Evolutionary conservation across 176 grass and related monocot species (phyloP).

Genomic region (Carex pumila): DNA sequence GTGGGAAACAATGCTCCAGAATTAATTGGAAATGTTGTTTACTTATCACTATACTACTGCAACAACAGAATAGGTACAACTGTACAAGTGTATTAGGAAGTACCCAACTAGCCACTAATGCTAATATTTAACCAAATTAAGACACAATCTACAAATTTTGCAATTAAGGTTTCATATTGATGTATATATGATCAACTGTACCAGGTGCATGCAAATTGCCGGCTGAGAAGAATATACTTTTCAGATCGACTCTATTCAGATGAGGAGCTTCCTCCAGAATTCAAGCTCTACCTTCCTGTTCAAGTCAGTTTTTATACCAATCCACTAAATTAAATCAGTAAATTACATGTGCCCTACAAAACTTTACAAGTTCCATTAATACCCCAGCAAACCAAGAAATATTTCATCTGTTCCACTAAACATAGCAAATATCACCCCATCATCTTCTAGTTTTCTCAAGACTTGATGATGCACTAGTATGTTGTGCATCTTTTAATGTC

Average conservation of each 20-base stretch:
- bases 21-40: not conserved
- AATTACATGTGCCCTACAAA: not conserved
- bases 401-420: not conserved
- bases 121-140: not conserved
- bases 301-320: conserved; percentile 39
- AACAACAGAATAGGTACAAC: not conserved
- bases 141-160: no score
- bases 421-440: not conserved
- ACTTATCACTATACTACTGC: not conserved
- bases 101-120: not conserved
- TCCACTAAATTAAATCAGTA: not conserved
- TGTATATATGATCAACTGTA: not conserved
- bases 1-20: not conserved
- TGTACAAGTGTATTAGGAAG: not conserved
- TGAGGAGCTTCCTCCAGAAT: conserved; percentile 82
- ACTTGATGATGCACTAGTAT: not conserved
- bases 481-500: not conserved
- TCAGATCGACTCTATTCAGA: conserved; percentile 84
- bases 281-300: conserved; percentile 90
- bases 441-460: not conserved
- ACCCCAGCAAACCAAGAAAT: not conserved
- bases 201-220: conserved; percentile 70
- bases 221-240: conserved; percentile 79
- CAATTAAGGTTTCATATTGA: not conserved
- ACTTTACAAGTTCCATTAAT: not conserved